phyloP scores from a whole-genome alignment of 495 filamentous ascomycete genomes.

The Tirmania nivea region DNA sequence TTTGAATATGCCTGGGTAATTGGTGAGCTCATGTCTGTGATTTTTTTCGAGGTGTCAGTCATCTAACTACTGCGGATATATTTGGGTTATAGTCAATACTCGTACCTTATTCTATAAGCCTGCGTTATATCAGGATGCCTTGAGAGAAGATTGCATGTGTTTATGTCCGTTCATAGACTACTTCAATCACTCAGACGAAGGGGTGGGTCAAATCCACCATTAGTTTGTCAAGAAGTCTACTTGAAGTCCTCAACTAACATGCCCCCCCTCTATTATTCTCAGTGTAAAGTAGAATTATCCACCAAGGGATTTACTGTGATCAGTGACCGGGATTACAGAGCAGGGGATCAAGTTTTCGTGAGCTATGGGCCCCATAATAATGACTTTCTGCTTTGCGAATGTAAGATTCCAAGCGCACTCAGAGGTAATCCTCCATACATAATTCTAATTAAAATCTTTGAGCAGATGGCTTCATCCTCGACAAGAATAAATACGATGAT shows the following conservation, averaged over 20 bases:
- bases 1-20: constrained; percentile 50
- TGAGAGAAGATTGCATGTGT: constrained; percentile 50
- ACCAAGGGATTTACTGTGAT: constrained; percentile 38
- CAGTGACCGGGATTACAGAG: constrained; percentile 30
- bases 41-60: no score
- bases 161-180: constrained; percentile 72
- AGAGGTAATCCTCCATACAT: no score
- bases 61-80: not conserved
- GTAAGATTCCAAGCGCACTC: not conserved
- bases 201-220: constrained; percentile 17
- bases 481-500: constrained; percentile 44
- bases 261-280: not conserved
- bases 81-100: constrained; percentile 46
- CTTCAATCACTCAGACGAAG: constrained; percentile 55
- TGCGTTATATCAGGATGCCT: constrained; percentile 28
- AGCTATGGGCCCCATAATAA: constrained; percentile 63
- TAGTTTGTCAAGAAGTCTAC: not conserved
- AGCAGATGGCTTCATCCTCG: constrained; percentile 46
- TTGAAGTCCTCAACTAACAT: no score
- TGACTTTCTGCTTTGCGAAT: constrained; percentile 64
- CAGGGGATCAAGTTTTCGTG: constrained; percentile 55
- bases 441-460: no score
- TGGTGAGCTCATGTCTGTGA: constrained; percentile 4
- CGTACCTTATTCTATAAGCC: constrained; percentile 52
- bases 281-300: constrained; percentile 44